Percentiles rank a stretch among this genome's conserved stretches.
Evolutionary conservation across 208 protist species (phyloP).

Genomic region (Leptomonas seymouri): DNA sequence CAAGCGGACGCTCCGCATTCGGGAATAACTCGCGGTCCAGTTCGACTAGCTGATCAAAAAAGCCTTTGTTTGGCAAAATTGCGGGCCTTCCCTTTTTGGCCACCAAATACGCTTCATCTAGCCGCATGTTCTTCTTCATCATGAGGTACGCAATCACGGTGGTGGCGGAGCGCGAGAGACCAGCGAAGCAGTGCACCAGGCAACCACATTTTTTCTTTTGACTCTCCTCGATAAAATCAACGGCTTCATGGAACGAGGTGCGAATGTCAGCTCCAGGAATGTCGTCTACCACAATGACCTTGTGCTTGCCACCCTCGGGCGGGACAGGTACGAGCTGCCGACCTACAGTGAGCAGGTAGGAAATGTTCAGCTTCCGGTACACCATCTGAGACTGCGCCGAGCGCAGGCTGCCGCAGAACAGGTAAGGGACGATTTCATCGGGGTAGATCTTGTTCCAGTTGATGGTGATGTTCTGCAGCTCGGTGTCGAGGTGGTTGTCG

Average conservation of each 20-base stretch:
- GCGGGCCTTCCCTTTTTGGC: slow-evolving; percentile 76
- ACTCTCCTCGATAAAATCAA: slow-evolving; percentile 83
- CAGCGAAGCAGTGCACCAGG: slow-evolving; percentile 92
- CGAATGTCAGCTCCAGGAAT: slow-evolving; percentile 83
- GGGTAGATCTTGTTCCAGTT: slow-evolving; percentile 94
- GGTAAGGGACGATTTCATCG: slow-evolving; percentile 76
- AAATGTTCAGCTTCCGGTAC: slow-evolving; percentile 84
- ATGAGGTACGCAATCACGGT: slow-evolving; percentile 91
- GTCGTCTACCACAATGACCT: slow-evolving; percentile 83
- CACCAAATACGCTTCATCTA: slow-evolving; percentile 84
- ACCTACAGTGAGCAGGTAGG: slow-evolving; percentile 82
- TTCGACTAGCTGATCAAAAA: slow-evolving; percentile 77
- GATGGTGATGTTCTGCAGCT: slow-evolving; percentile 75
- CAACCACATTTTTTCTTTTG: slow-evolving; percentile 54
- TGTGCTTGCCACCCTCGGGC: slow-evolving; percentile 70
- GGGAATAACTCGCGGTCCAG: slow-evolving; percentile 73
- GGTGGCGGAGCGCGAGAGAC: slow-evolving; percentile 88
- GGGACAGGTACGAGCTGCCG: slow-evolving; percentile 69
- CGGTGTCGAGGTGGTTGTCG: slow-evolving; percentile 48
- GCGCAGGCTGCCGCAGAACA: slow-evolving; percentile 88
- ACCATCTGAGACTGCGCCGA: slow-evolving; percentile 86
- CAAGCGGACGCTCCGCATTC: slow-evolving; percentile 44
- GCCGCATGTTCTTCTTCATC: slow-evolving; percentile 79
- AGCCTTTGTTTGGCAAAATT: slow-evolving; percentile 85
- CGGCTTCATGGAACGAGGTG: slow-evolving; percentile 74